Base-by-base conservation (phyloP, 2,329 filamentous ascomycete genomes). In the Botrytis aclada region DNA sequence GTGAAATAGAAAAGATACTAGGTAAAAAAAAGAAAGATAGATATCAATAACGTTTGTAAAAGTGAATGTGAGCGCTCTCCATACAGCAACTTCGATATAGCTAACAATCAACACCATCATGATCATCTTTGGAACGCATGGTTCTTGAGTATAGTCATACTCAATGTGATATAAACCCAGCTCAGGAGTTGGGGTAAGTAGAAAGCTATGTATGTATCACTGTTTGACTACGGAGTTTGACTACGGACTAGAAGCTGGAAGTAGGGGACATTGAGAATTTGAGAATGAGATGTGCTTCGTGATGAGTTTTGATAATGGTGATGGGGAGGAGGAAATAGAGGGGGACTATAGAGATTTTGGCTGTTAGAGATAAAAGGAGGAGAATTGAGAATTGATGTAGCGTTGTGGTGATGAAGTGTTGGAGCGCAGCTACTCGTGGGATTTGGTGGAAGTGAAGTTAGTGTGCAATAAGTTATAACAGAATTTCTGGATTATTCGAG, bases 371-470 rank as follows among this genome's bases (percentile, higher is more conserved):
- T 7, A 3, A 54, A 29, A 54, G 2, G 6, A 29, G 8, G 51
- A n/a, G 12, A 29, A 54, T 16, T 16, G 12, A 29, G 14, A 14
- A 0, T 54, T 3, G 1, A 29, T 29, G 0, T 54, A 7, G n/a
- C 14, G 14, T 54, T 54, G 8, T 16, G 25, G 3, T 54, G 25
- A 54, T 16, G 7, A 0, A 0, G 29, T 16, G 2, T 18, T 7
- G 5, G 29, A 1, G 7, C 8, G 2, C 29, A 54, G 4, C 7
- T 14, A n/a, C 25, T 16, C 14, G 25, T 1, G 2, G 14, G 14
- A 29, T 54, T 6, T 1, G 25, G 22, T n/a, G 3, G n/a, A 25
- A 12, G 4, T 14, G 25, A n/a, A 54, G 47, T 1, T 14, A 12
- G 5, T n/a, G 16, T 51, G 5, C 20, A 10, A 25, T 47, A 12